Percentiles rank a stretch among this genome's conserved stretches.
phyloP scores from a whole-genome alignment of 257 asterid genomes.

The Capsicum chinense region DNA sequence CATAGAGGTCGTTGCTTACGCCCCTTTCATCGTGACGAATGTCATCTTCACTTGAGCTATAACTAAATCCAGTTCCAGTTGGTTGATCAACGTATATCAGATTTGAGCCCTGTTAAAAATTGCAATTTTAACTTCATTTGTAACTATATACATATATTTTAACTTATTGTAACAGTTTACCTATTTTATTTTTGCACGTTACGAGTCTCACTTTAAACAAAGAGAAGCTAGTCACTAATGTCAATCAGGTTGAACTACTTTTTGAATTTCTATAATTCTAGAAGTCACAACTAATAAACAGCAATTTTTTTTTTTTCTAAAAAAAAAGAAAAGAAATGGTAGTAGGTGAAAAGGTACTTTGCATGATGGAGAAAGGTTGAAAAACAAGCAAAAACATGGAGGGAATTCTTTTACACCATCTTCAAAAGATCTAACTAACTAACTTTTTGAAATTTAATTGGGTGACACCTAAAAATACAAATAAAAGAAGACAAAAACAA shows the following conservation, averaged over 20 bases:
- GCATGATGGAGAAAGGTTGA: slow-evolving; percentile 12
- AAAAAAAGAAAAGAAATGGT: not conserved
- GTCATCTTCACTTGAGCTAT: slow-evolving; percentile 47
- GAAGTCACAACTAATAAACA: not conserved
- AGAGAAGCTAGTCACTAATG: not conserved
- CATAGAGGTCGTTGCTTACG: slow-evolving; percentile 61
- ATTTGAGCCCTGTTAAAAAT: slow-evolving; percentile 52
- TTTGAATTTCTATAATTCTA: not conserved
- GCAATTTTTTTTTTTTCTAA: not conserved
- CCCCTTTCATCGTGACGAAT: slow-evolving; percentile 55
- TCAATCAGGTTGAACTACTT: not conserved
- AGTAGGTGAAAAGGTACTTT: slow-evolving; percentile 19
- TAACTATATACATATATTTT: too few species aligned
- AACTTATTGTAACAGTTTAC: not conserved
- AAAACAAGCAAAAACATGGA: not conserved
- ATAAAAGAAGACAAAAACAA: fast-evolving
- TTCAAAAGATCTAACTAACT: not conserved
- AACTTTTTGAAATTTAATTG: not conserved
- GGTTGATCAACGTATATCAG: slow-evolving; percentile 66
- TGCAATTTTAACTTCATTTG: not conserved
- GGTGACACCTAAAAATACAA: not conserved
- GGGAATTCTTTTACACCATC: not conserved
- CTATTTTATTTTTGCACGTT: not conserved
- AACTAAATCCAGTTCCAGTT: slow-evolving; percentile 70
- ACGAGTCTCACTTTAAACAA: not conserved